These are phyloP conservation scores for Agaricus sinodeliciosus DNA, from an alignment of 768 basidiomycete species.

Conservation along the genomic window DNA sequence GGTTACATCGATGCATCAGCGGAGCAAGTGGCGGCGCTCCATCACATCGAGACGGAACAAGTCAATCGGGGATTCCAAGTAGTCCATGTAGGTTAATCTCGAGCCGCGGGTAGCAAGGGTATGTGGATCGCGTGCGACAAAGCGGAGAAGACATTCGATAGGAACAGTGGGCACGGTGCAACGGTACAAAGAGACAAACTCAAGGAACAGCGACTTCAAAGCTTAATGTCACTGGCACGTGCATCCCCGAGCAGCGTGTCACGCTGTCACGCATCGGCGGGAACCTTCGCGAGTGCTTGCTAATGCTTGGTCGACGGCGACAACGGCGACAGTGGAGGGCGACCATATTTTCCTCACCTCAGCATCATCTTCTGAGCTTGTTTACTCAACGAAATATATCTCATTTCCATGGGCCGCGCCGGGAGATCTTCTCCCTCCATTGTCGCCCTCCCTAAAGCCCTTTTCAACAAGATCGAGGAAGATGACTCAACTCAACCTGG, in stretches of 20 bases:
- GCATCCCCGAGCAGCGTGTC: neutral
- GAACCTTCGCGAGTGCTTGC: neutral
- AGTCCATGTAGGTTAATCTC: no score
- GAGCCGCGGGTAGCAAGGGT: no score
- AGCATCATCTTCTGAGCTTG: neutral
- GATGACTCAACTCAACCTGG: constrained; percentile 53
- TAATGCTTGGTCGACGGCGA: constrained; percentile 4
- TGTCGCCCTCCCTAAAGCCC: constrained; percentile 52
- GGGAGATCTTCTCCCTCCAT: constrained; percentile 22
- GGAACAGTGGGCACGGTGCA: no score
- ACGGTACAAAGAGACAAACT: no score
- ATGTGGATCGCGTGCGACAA: neutral
- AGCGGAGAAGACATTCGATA: no score
- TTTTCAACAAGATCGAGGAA: constrained; percentile 60
- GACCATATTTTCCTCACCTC: neutral
- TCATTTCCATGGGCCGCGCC: constrained; percentile 31
- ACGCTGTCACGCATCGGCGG: constrained; percentile 3
- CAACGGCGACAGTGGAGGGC: neutral
- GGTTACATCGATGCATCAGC: no score
- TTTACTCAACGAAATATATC: neutral
- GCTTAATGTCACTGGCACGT: constrained; percentile 4
- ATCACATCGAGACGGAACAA: no score
- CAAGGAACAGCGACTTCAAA: no score
- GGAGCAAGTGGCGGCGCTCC: no score
- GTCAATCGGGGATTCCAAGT: no score